A percentile compares a stretch with the other conserved stretches of the same genome.
Conservation (phyloP, 2,329 filamentous ascomycete genomes). For the Diaporthe ampelina region DNA sequence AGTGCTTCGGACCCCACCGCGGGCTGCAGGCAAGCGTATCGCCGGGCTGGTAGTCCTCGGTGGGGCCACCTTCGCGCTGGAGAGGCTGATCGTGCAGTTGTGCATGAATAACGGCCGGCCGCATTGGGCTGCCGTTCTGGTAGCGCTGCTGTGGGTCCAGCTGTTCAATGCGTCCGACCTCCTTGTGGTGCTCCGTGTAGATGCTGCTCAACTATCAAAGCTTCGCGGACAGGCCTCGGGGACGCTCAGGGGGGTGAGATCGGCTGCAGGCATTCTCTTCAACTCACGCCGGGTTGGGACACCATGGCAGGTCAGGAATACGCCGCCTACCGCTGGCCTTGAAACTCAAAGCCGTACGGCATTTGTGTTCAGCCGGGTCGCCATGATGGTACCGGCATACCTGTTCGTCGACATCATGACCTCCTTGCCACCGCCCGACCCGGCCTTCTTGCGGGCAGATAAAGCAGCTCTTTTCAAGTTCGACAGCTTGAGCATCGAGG, state of each 20-base stretch:
- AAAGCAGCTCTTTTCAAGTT: neutral
- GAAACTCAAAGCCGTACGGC: neutral
- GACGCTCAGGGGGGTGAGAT: neutral
- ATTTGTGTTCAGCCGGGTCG: neutral
- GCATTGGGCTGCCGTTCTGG: neutral
- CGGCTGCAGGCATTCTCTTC: neutral
- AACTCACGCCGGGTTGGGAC: slow-evolving; percentile 5
- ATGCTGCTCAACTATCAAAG: neutral
- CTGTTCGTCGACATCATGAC: neutral
- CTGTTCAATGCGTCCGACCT: neutral
- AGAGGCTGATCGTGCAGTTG: neutral
- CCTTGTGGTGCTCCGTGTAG: neutral
- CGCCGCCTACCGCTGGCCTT: neutral
- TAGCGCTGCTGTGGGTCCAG: neutral
- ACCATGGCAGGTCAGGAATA: neutral
- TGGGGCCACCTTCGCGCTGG: neutral
- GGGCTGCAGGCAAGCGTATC: neutral
- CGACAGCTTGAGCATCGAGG: neutral
- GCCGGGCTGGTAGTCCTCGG: neutral
- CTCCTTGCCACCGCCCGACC: neutral
- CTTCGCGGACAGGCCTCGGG: neutral
- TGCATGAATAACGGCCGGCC: neutral
- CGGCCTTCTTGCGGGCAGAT: neutral
- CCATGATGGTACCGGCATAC: neutral
- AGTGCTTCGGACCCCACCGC: neutral